Conservation (phyloP, 2,329 filamentous ascomycete species). For the Chrysosporium keratinophilum region DNA sequence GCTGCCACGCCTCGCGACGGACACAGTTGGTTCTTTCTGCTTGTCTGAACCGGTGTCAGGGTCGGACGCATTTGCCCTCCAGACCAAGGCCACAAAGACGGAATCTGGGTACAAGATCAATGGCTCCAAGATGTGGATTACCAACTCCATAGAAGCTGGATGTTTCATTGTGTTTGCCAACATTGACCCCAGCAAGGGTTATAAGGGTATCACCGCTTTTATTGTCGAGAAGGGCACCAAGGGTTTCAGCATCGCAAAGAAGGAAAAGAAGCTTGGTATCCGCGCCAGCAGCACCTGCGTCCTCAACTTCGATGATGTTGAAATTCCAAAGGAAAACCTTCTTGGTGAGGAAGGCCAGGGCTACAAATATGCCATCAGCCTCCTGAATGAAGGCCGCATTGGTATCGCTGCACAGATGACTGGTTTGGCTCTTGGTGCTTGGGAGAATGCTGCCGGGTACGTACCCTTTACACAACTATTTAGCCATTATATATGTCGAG, state of each 20-base stretch:
- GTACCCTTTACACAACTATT: conserved; percentile 19
- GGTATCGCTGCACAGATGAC: conserved; percentile 97
- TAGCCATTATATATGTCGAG: not conserved
- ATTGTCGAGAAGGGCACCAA: conserved; percentile 80
- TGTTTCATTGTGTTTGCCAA: conserved; percentile 99
- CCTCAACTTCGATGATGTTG: conserved; percentile 92
- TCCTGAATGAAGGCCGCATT: conserved; percentile 93
- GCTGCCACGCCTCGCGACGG: conserved; percentile 79
- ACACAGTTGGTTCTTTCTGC: conserved; percentile 84
- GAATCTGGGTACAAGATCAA: conserved; percentile 74
- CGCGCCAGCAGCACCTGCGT: conserved; percentile 92
- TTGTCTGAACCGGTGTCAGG: conserved; percentile 86
- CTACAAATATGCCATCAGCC: conserved; percentile 93
- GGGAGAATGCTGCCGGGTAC: conserved; percentile 79
- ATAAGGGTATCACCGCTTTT: conserved; percentile 95
- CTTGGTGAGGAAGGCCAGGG: conserved; percentile 82
- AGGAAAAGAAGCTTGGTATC: conserved; percentile 99
- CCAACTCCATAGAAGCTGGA: conserved; percentile 84
- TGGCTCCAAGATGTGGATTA: conserved; percentile 99
- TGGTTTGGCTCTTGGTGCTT: conserved; percentile 83
- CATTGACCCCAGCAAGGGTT: conserved; percentile 79
- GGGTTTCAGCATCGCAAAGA: conserved; percentile 94
- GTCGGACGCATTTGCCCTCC: conserved; percentile 89
- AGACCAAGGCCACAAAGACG: conserved; percentile 80
- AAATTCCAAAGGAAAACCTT: conserved; percentile 77